Conservation (phyloP, 306 rosid genomes). For the Lathyrus oleraceus region DNA sequence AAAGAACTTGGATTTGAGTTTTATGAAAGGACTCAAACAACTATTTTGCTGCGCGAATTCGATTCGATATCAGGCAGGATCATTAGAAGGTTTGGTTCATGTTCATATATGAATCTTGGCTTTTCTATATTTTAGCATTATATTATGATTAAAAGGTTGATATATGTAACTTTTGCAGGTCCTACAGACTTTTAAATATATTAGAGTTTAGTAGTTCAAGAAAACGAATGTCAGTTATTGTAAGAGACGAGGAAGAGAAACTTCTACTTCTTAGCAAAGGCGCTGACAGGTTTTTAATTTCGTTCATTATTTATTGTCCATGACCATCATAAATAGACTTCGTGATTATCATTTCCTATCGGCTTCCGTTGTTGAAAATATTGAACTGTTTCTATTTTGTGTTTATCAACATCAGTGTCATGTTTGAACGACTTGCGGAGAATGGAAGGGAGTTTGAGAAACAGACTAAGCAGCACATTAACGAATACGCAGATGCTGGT, state of each 20-base stretch:
- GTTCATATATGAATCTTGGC: constrained; percentile 9
- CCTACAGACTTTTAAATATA: constrained; percentile 58
- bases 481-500: constrained; percentile 44
- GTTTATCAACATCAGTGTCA: constrained; percentile 34
- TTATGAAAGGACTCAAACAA: constrained; percentile 71
- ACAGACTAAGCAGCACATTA: constrained; percentile 44
- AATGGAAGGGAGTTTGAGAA: constrained; percentile 41
- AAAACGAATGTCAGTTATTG: constrained; percentile 86
- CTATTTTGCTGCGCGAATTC: constrained; percentile 64
- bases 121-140: constrained; percentile 1
- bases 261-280: constrained; percentile 76
- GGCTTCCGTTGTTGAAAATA: neutral
- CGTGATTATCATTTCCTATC: neutral
- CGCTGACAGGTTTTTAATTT: constrained; percentile 82
- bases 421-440: constrained; percentile 40
- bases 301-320: constrained; percentile 5
- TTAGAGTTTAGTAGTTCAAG: constrained; percentile 88
- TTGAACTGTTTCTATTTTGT: neutral
- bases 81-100: constrained; percentile 54
- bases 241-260: constrained; percentile 66
- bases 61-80: constrained; percentile 48
- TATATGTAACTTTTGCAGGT: constrained; percentile 45
- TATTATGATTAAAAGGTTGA: neutral
- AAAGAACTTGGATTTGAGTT: constrained; percentile 89
- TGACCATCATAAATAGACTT: neutral